Conservation (phyloP, 805 yeast genomes). For the Wilhelminamyces savonicus region DNA sequence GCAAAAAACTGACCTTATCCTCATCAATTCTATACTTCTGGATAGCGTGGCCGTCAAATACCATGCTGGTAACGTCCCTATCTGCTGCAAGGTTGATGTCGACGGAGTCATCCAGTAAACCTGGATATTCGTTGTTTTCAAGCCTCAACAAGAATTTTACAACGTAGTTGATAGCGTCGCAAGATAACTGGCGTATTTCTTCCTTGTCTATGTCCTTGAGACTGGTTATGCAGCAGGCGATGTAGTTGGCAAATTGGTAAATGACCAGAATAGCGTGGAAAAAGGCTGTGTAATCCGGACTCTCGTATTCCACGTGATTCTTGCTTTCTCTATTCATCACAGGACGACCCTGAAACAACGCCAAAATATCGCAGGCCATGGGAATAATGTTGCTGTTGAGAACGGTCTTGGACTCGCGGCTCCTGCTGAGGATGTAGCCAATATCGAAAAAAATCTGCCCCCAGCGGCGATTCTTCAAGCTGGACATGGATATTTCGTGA, state of each 20-base stretch:
- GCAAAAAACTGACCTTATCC: slow-evolving; percentile 62
- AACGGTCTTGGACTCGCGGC: slow-evolving; percentile 46
- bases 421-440: slow-evolving; percentile 69
- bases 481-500: slow-evolving; percentile 32
- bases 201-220: slow-evolving; percentile 9
- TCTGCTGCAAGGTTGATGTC: slow-evolving; percentile 15
- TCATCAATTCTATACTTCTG: slow-evolving; percentile 20
- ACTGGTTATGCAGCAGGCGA: slow-evolving; percentile 39
- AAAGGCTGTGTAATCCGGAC: slow-evolving; percentile 70
- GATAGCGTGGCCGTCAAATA: slow-evolving; percentile 14
- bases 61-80: slow-evolving; percentile 13
- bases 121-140: slow-evolving; percentile 23
- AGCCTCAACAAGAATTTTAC: slow-evolving; percentile 21
- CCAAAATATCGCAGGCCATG: slow-evolving; percentile 58
- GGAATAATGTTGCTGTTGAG: slow-evolving; percentile 42
- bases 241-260: slow-evolving; percentile 51
- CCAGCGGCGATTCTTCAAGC: slow-evolving; percentile 65
- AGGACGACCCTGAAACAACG: slow-evolving; percentile 73
- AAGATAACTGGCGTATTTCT: slow-evolving; percentile 10
- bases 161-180: slow-evolving; percentile 25
- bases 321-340: slow-evolving; percentile 66
- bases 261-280: slow-evolving; percentile 66
- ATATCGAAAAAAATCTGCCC: slow-evolving; percentile 76
- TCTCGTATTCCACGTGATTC: slow-evolving; percentile 87
- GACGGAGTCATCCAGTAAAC: slow-evolving; percentile 17